A percentile compares a stretch with the other conserved stretches of the same genome.
These are phyloP conservation scores for Mycena albidolilacea DNA, from an alignment of 768 basidiomycete species.

Conservation along the genomic window DNA sequence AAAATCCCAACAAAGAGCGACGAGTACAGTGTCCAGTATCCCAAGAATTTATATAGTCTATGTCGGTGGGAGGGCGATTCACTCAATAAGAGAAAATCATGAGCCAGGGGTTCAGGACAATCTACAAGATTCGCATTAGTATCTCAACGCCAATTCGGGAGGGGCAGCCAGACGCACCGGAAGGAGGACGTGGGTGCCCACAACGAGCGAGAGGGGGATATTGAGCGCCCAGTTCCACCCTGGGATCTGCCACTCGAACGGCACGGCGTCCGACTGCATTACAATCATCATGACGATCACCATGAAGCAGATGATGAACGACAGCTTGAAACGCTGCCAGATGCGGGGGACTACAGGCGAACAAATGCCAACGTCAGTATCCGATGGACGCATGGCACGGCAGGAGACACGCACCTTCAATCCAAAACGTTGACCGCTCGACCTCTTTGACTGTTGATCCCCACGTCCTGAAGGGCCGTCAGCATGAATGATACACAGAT, in stretches of 20 bases:
- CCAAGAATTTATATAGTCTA: slow-evolving; percentile 23
- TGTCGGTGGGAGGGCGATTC: not conserved
- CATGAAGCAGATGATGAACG: slow-evolving; percentile 73
- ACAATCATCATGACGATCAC: slow-evolving; percentile 75
- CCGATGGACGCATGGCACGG: not conserved
- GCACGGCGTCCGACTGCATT: slow-evolving; percentile 69
- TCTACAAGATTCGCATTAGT: slow-evolving; percentile 49
- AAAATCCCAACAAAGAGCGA: slow-evolving; percentile 12
- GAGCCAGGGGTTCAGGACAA: slow-evolving; percentile 89
- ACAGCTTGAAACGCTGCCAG: slow-evolving; percentile 84
- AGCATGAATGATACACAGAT: slow-evolving; percentile 9
- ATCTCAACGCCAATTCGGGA: not conserved
- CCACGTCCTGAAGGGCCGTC: slow-evolving; percentile 59
- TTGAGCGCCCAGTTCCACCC: slow-evolving; percentile 79
- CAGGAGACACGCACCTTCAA: slow-evolving; percentile 63
- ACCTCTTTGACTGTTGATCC: slow-evolving; percentile 83
- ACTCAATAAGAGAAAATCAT: slow-evolving; percentile 82
- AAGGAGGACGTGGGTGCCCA: slow-evolving; percentile 78
- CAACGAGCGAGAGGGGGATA: slow-evolving; percentile 78
- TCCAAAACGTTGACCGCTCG: slow-evolving; percentile 90
- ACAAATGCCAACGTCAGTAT: slow-evolving; percentile 3
- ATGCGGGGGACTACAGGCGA: slow-evolving; percentile 76
- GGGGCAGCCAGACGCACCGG: slow-evolving; percentile 70
- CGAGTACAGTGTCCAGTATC: slow-evolving; percentile 1
- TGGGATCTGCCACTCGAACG: slow-evolving; percentile 76